Evolutionary conservation across 192 early-diverging fungal genomes (phyloP), one percentile per base, ranked within the genome.

Genomic region (Kappamyces sp.): DNA sequence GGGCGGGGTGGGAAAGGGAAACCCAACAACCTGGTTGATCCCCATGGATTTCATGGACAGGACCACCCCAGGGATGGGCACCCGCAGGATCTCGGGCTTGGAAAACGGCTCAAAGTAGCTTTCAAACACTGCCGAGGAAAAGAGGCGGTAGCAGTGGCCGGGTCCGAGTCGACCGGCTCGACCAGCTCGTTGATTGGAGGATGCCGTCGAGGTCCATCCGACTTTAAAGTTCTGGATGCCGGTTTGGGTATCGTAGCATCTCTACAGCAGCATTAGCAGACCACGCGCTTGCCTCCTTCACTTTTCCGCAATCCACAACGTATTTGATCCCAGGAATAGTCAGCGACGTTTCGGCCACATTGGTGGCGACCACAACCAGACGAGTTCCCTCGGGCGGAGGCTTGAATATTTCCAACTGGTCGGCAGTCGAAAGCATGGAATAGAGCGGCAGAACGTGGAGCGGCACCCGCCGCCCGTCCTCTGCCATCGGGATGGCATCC

Each of bases 11-110:
- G 95, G 94, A 74, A 98, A 99, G 34, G 96, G 96, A 67, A 99
- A 99, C 61, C 91, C 91, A 59, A 84, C 73, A 5, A 99, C 93
- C 55, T 90, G 88, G 55, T 93, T 85, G 59, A 99, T 90, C 57
- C 88, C 84, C 94, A 99, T 99, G 12, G 85, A 71, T 74, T 99
- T 99, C 95, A 99, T 98, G 62, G 90, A 89, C 45, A 99, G 74
- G 5, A 98, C 90, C 7, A 98, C 91, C 46, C 89, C 91, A 67
- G 96, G 92, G 47, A 99, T 94, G 2, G 96, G 93, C 73, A 94
- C 87, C 42, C 89, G 78, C 66, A 90, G 68, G 53, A 98, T 94
- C 68, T 98, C 95, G 7, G 94, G 94, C 60, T 77, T 77, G 0
- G 89, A 87, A 67, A 94, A 94, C 47, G 76, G 73, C 11, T 73